These are phyloP conservation scores for Rubia yunnanensis DNA, from an alignment of 257 asterid genomes.

Conservation along the genomic window DNA sequence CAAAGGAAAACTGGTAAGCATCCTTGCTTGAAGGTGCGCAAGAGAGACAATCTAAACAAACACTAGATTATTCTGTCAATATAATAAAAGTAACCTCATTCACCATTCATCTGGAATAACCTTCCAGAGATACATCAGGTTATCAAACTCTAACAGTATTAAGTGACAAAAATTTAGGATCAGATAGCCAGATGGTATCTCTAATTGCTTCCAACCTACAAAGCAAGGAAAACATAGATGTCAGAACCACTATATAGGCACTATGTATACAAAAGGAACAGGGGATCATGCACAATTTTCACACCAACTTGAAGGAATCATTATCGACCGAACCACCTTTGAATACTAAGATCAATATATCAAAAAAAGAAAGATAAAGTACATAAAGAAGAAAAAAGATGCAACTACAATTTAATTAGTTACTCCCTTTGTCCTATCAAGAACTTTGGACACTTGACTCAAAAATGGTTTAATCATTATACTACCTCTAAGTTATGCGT, in stretches of 20 bases:
- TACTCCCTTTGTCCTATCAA: too few relatives aligned
- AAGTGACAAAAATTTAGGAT: background rate
- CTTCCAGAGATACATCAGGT: background rate
- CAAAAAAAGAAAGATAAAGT: too few relatives aligned
- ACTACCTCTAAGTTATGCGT: background rate
- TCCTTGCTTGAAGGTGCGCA: background rate
- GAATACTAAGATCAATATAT: too few relatives aligned
- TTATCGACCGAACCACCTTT: background rate
- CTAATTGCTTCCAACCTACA: conserved; percentile 1
- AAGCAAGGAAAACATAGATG: background rate
- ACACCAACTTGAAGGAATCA: background rate
- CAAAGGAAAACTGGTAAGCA: background rate
- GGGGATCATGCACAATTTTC: background rate
- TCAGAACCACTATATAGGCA: background rate
- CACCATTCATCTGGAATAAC: background rate
- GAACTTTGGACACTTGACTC: too few relatives aligned
- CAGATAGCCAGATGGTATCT: background rate
- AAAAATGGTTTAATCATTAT: too few relatives aligned
- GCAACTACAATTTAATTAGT: too few relatives aligned
- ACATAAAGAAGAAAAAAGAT: too few relatives aligned
- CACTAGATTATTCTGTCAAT: background rate
- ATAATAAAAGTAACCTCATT: background rate
- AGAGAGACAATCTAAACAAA: background rate
- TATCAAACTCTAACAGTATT: background rate
- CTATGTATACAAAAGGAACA: background rate